Percentiles rank a stretch among this genome's conserved stretches.
These are phyloP conservation scores for Nigrospora oryzae DNA, from an alignment of 2,329 filamentous ascomycete species.

Conservation along the genomic window DNA sequence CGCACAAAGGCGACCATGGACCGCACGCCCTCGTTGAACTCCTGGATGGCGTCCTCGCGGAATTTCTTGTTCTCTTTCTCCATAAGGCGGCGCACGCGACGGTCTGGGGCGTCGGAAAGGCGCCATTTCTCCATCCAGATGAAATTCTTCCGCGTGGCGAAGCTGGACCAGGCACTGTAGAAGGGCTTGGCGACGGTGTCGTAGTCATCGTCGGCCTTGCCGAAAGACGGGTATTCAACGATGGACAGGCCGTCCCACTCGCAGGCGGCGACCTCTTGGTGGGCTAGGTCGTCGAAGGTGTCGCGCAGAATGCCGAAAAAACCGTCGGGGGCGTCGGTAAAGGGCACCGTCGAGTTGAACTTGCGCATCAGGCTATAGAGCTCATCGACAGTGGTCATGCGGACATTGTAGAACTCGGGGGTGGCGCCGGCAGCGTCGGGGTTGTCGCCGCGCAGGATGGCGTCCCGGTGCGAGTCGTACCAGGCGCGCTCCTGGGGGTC, in stretches of 20 bases:
- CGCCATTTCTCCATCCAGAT: slow-evolving; percentile 84
- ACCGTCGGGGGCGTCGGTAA: slow-evolving; percentile 69
- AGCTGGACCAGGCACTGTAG: slow-evolving; percentile 72
- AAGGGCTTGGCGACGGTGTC: slow-evolving; percentile 73
- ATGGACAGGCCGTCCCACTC: slow-evolving; percentile 55
- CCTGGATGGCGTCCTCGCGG: slow-evolving; percentile 71
- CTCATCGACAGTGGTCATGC: slow-evolving; percentile 72
- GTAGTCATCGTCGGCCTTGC: slow-evolving; percentile 64
- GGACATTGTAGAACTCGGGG: slow-evolving; percentile 59
- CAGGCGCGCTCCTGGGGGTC: slow-evolving; percentile 93
- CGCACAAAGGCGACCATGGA: slow-evolving; percentile 81
- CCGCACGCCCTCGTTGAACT: slow-evolving; percentile 89
- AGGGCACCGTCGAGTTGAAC: slow-evolving; percentile 71
- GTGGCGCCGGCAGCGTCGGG: slow-evolving; percentile 36
- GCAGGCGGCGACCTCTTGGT: slow-evolving; percentile 70
- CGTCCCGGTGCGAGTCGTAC: slow-evolving; percentile 92
- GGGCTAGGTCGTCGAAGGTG: slow-evolving; percentile 70
- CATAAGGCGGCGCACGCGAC: slow-evolving; percentile 73
- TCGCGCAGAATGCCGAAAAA: slow-evolving; percentile 77
- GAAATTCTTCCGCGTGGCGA: slow-evolving; percentile 78
- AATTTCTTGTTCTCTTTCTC: slow-evolving; percentile 89
- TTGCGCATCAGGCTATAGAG: slow-evolving; percentile 69
- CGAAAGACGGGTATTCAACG: slow-evolving; percentile 74
- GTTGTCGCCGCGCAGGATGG: slow-evolving; percentile 65
- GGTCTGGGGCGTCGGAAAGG: slow-evolving; percentile 78